A percentile compares a stretch with the other conserved stretches of the same genome.
Conservation (phyloP, 139 green algal genomes). For the Haematococcus sp. region DNA sequence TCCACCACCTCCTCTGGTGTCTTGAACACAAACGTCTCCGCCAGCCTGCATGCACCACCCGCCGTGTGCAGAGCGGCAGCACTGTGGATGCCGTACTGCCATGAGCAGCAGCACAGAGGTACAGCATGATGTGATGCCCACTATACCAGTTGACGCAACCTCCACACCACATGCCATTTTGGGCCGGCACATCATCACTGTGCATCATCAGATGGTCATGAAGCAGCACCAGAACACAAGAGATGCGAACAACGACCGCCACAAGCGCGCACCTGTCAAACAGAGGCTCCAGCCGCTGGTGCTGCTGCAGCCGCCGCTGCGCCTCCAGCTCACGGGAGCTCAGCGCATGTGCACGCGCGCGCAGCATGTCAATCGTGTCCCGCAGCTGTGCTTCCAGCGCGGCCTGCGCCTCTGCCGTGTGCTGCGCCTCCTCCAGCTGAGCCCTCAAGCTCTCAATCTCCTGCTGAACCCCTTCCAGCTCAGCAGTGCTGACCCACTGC, state of each 20-base stretch:
- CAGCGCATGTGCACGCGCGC: constrained; percentile 18
- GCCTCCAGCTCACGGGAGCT: constrained; percentile 40
- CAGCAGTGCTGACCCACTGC: neutral
- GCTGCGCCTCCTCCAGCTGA: constrained; percentile 23
- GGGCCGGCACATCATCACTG: too few relatives aligned
- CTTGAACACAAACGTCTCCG: constrained; percentile 42
- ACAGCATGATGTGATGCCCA: too few relatives aligned
- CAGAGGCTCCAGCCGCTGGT: constrained; percentile 39
- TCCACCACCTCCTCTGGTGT: constrained; percentile 43
- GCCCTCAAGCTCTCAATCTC: constrained; percentile 17
- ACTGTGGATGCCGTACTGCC: too few relatives aligned
- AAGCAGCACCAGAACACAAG: too few relatives aligned
- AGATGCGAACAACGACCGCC: too few relatives aligned
- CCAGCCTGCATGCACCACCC: too few relatives aligned
- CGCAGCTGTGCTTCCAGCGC: constrained; percentile 37
- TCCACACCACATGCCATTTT: too few relatives aligned
- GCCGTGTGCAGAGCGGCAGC: too few relatives aligned
- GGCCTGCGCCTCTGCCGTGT: constrained; percentile 12
- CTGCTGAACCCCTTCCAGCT: neutral
- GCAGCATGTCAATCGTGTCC: constrained; percentile 42
- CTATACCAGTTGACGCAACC: too few relatives aligned
- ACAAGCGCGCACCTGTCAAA: constrained; percentile 35
- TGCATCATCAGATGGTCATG: too few relatives aligned
- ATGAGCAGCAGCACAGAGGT: too few relatives aligned
- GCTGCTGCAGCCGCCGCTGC: constrained; percentile 46